Base-by-base conservation (phyloP, 148 eudicot species). In the Camellia lanceoleosa region DNA sequence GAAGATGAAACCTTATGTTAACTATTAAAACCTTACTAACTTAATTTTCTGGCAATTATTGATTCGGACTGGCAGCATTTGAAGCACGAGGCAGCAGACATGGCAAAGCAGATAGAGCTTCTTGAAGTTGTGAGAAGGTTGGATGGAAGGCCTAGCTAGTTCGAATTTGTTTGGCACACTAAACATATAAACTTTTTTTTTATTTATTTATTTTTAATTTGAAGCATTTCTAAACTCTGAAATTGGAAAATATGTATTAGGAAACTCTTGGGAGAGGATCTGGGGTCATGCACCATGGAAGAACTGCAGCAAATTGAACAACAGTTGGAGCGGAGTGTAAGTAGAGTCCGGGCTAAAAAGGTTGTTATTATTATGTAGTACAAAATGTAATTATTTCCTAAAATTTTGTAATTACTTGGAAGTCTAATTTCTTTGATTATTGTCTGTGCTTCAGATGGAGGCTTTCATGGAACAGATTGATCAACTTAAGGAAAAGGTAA, bases 251-350 rank as follows among this genome's bases (percentile, higher is more conserved):
- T 68, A 13, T 65, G 5, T 3, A 58, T 58, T 59, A 95, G 98
- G 88, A 90, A 85, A 86, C 87, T 95, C 64, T 82, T 93, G 80
- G 98, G 98, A 80, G 96, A 93, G 81, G 90, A 90, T 42, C 23
- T 95, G 60, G 89, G 88, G 52, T 46, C 92, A 80, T 91, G 95
- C 94, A 75, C 71, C 76, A 18, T 89, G 62, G 89, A 88, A 71
- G 98, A 95, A 78, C 90, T 95, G 72, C 93, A 90, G 71, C 87
- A 90, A 84, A 79, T 95, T 14, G 98, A 95, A 69, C 84, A 79
- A 52, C 97, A 93, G 83, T 75, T 93, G 83, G 98, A 93, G 81
- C 82, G 83, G 63, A 93, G 97, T 30, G 90, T 91, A 19, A 68
- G 13, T 84, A 89, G 58, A 74, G 83, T 95, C 55, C 91, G 98